Evolutionary conservation across 2,329 filamentous ascomycete species (phyloP), one percentile per base, ranked within the genome.

Genomic region (Alternaria arbusti): DNA sequence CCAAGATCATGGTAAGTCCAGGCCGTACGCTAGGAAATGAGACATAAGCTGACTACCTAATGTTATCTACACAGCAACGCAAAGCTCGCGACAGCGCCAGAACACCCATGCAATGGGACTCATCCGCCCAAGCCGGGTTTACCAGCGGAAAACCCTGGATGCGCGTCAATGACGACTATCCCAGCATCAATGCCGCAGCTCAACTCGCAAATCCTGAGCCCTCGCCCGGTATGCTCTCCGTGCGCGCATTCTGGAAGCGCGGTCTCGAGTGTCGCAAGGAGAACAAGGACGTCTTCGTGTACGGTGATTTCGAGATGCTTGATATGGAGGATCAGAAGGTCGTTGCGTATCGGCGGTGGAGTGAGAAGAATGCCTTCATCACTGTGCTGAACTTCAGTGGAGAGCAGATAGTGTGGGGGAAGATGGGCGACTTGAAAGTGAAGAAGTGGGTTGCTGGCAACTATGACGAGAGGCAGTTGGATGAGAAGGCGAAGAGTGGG

Each of bases 71-170:
- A 10, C 36, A 40, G 36, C 85, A 88, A 62, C 81, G 84, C 64
- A 86, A 91, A 58, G 88, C 85, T n/a, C 83, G 89, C 45, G 90
- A 92, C 75, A 87, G 91, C 71, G 86, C 88, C 10, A 84, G 90
- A 15, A 86, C 87, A 5, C 90, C 90, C 0, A 87, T 93, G 80
- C 89, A 91, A 70, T 92, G 90, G 90, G 83, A 84, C 54, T 79
- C 75, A 2, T 78, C 80, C 0, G 71, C 82, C 1, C 85, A 89
- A 66, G 87, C 86, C 0, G 90, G 90, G 3, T 92, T 92, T 80
- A 89, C 88, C 7, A 77, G 80, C 12, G 83, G 82, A 0, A 82
- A 81, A 36, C 86, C 88, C 0, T 90, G 88, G 87, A 89, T 90
- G 87, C 82, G 85, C 15, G 82, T 87, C 6, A 85, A 88, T 66